Evolutionary conservation across 2,329 filamentous ascomycete genomes (phyloP).

Genomic region (Fusarium sp.): DNA sequence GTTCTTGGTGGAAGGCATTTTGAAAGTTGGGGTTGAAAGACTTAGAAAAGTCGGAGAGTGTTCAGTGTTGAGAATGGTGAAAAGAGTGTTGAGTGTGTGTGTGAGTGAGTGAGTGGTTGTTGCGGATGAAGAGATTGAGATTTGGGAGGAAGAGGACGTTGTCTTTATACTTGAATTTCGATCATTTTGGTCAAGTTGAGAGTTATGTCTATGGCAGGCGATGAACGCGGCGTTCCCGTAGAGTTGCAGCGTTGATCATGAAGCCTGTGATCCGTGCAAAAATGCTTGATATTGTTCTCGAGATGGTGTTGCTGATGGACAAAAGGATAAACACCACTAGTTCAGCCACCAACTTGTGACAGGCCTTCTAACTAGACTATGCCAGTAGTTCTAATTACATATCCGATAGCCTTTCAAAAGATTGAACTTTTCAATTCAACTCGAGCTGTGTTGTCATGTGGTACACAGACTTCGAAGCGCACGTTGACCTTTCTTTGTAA

Average conservation of each 20-base stretch:
- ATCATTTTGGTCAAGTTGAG: neutral
- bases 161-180: conserved; percentile 39
- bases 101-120: conserved; percentile 33
- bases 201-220: neutral
- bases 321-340: conserved; percentile 23
- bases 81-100: conserved; percentile 39
- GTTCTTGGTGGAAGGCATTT: conserved; percentile 52
- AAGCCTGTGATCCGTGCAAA: conserved; percentile 41
- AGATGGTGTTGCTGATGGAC: conserved; percentile 43
- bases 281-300: conserved; percentile 42
- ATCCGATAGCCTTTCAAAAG: neutral
- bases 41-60: conserved; percentile 45
- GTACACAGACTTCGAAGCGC: conserved; percentile 8
- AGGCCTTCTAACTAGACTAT: conserved; percentile 18
- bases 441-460: conserved; percentile 15
- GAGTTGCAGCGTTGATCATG: conserved; percentile 6
- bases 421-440: neutral
- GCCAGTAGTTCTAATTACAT: conserved; percentile 1
- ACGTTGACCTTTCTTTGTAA: conserved; percentile 35
- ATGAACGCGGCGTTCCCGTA: conserved; percentile 24
- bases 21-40: conserved; percentile 47
- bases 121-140: conserved; percentile 24
- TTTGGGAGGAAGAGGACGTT: conserved; percentile 1
- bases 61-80: conserved; percentile 47
- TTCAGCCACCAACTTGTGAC: conserved; percentile 17